Percentiles rank a stretch among this genome's conserved stretches.
Evolutionary conservation across 768 basidiomycete genomes (phyloP).

Genomic region (Crassisporium funariophilum): DNA sequence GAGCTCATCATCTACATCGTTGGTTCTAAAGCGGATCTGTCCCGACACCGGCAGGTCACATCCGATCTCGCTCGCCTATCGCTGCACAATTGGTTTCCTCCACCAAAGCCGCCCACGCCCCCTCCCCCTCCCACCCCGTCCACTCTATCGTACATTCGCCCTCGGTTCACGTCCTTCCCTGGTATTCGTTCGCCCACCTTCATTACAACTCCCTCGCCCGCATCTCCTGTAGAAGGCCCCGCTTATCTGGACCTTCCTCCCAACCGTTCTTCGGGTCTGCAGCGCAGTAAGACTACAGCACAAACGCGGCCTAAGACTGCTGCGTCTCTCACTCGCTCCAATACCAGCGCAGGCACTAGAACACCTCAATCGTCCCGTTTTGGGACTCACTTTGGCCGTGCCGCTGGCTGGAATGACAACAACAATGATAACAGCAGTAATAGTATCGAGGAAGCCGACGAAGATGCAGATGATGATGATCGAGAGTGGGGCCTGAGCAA

Average conservation of each 20-base stretch:
- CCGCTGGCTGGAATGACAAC: slow-evolving; percentile 56
- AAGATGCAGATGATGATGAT: slow-evolving; percentile 53
- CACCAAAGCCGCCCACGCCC: slow-evolving; percentile 68
- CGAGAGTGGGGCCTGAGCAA: slow-evolving; percentile 78
- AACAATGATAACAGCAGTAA: slow-evolving; percentile 63
- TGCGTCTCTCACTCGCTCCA: slow-evolving; percentile 51
- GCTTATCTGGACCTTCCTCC: slow-evolving; percentile 65
- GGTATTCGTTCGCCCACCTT: slow-evolving; percentile 62
- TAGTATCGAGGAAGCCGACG: slow-evolving; percentile 68
- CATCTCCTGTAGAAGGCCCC: slow-evolving; percentile 53
- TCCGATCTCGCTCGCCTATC: slow-evolving; percentile 82
- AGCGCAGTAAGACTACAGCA: slow-evolving; percentile 52
- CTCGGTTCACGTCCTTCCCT: slow-evolving; percentile 75
- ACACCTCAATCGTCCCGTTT: slow-evolving; percentile 60
- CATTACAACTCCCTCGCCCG: slow-evolving; percentile 39
- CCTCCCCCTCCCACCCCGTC: slow-evolving; percentile 63
- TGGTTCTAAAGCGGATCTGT: slow-evolving; percentile 87
- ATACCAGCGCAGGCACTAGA: slow-evolving; percentile 46
- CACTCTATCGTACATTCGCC: slow-evolving; percentile 75
- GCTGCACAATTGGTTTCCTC: slow-evolving; percentile 87
- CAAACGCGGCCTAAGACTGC: slow-evolving; percentile 50
- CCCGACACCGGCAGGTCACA: slow-evolving; percentile 72
- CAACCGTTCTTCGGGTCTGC: slow-evolving; percentile 51
- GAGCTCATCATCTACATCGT: slow-evolving; percentile 95
- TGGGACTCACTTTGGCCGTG: slow-evolving; percentile 55